A percentile compares a stretch with the other conserved stretches of the same genome.
Evolutionary conservation across 192 early-diverging fungal species (phyloP).

Genomic region (Entrophospora sp.): DNA sequence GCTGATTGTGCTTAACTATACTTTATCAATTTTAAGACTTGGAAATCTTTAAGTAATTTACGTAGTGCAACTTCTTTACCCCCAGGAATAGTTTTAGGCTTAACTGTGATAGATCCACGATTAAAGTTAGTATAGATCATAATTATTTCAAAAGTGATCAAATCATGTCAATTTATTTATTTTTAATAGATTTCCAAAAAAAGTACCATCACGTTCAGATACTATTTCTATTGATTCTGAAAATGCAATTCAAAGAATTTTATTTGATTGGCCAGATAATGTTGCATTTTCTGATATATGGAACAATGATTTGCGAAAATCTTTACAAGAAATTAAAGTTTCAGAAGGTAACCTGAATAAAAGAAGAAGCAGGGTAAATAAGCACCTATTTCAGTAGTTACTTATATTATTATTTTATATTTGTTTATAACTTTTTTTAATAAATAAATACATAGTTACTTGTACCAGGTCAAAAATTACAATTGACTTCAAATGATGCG

Average conservation of each 20-base stretch:
- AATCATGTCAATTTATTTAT: not conserved
- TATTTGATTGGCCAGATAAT: conserved; percentile 49
- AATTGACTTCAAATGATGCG: conserved; percentile 42
- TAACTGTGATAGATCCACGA: conserved; percentile 81
- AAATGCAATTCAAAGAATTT: conserved; percentile 29
- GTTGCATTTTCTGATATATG: conserved; percentile 48
- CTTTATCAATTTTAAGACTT: conserved; percentile 23
- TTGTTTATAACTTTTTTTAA: not conserved
- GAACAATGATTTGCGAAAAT: conserved; percentile 39
- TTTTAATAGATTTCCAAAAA: conserved; percentile 43
- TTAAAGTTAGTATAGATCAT: conserved; percentile 44
- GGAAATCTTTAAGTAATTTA: conserved; percentile 40
- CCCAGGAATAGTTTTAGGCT: conserved; percentile 66
- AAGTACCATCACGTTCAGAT: conserved; percentile 29
- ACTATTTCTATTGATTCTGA: conserved; percentile 26
- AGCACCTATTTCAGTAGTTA: not conserved
- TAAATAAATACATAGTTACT: conserved; percentile 31
- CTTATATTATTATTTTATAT: not conserved
- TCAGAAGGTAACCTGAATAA: conserved; percentile 50
- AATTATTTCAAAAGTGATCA: not conserved
- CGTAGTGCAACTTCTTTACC: conserved; percentile 67
- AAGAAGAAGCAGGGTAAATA: conserved; percentile 29
- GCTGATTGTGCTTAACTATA: not conserved
- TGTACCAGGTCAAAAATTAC: conserved; percentile 64
- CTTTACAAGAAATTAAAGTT: conserved; percentile 32